These are phyloP conservation scores for Didymella glomerata DNA, from an alignment of 2,329 filamentous ascomycete species.

Conservation along the genomic window DNA sequence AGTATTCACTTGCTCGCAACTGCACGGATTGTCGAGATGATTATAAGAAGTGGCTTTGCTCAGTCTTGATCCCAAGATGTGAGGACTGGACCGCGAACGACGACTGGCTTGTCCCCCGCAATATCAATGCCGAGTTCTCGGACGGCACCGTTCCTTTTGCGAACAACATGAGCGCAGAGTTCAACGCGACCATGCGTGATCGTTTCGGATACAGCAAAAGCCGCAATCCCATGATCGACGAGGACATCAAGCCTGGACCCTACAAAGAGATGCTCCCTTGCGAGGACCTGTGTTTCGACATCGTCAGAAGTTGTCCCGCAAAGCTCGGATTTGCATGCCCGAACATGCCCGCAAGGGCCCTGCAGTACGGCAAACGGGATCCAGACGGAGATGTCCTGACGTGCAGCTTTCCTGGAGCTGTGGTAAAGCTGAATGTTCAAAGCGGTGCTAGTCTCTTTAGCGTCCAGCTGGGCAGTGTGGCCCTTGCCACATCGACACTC, in stretches of 20 bases:
- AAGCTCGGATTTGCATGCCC: conserved; percentile 81
- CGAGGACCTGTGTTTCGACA: conserved; percentile 82
- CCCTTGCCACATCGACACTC: conserved; percentile 22
- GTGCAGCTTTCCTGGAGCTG: conserved; percentile 55
- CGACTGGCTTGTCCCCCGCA: conserved; percentile 68
- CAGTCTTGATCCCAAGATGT: conserved; percentile 90
- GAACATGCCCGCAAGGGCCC: conserved; percentile 20
- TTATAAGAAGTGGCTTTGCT: conserved; percentile 96
- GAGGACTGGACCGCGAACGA: conserved; percentile 75
- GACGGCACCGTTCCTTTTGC: conserved; percentile 64
- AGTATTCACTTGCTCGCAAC: conserved; percentile 80
- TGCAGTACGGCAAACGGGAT: conserved; percentile 41
- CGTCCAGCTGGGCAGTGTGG: conserved; percentile 5
- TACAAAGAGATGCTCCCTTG: conserved; percentile 95
- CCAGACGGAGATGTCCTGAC: conserved; percentile 32
- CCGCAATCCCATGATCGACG: conserved; percentile 77
- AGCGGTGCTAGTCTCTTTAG: conserved; percentile 19
- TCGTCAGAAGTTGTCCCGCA: conserved; percentile 86
- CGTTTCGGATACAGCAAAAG: conserved; percentile 62
- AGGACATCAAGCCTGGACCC: conserved; percentile 77
- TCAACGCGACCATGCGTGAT: conserved; percentile 37
- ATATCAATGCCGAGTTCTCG: conserved; percentile 72
- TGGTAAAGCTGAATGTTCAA: conserved; percentile 48
- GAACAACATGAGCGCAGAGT: conserved; percentile 26
- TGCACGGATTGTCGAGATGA: conserved; percentile 79